Base-by-base conservation (phyloP, 2,329 filamentous ascomycete species). In the Alternaria ethzedia region DNA sequence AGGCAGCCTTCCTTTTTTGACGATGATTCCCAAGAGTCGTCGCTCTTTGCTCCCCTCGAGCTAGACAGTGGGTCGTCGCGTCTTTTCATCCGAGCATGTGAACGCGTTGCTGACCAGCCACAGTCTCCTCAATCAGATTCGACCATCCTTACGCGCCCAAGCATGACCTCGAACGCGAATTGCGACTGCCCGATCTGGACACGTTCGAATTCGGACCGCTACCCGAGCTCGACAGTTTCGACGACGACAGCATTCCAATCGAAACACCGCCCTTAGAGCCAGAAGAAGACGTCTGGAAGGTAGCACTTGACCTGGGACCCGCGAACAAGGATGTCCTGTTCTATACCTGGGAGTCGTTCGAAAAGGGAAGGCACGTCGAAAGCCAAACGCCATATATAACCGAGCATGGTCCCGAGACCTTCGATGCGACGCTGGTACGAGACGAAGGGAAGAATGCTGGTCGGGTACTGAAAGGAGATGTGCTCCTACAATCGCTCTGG, bases 341-440 rank as follows among this genome's bases (percentile, higher is more conserved):
- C 71, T 86, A 85, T 64, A 90, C 89, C 1, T 96, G 92, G 92
- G 89, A 93, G 68, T 81, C 79, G 2, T 94, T 94, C 70, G 80
- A 84, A 2, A 75, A 79, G 11, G 70, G 79, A 1, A 75, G 82
- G n/a, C 73, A 81, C 6, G 74, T 82, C 5, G 78, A 82, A 10
- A 68, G 76, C 2, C 70, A 64, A 44, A 85, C 87, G 1, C 78
- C 85, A 2, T 90, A 91, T 65, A 80, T 94, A 12, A 90, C 88
- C 3, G 92, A 96, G 78, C 88, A 89, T 26, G 90, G 90, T 0
- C 83, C 90, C 2, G 78, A 78, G 10, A 84, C 86, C 2, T 92
- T 92, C 64, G 91, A 95, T 80, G 87, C 90, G 7, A 83, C 89
- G 71, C 75, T 65, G 17, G 67, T 69, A 75, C 17, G 77, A 76